A percentile compares a stretch with the other conserved stretches of the same genome.
Conservation (phyloP, 1,284 basidiomycete genomes). For the Coniophora puteana region DNA sequence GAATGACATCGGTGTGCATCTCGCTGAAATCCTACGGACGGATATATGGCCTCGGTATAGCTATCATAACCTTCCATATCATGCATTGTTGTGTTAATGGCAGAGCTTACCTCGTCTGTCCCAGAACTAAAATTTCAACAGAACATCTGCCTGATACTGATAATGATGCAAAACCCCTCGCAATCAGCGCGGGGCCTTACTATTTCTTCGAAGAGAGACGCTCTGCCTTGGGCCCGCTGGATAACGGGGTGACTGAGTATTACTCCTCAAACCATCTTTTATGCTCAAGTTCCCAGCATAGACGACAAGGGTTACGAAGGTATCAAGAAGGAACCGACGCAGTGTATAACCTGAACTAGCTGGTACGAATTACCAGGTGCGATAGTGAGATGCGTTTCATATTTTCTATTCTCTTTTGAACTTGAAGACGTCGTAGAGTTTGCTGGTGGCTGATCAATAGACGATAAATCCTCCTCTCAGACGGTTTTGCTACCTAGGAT, state of each 20-base stretch:
- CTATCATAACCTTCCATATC: slow-evolving; percentile 66
- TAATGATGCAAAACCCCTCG: slow-evolving; percentile 1
- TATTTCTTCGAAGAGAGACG: slow-evolving; percentile 60
- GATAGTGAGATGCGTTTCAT: too few relatives aligned
- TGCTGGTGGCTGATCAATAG: too few relatives aligned
- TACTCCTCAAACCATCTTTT: slow-evolving; percentile 50
- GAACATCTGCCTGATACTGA: too few relatives aligned
- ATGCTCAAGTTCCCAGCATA: too few relatives aligned
- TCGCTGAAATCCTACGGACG: slow-evolving; percentile 34
- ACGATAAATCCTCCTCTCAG: too few relatives aligned
- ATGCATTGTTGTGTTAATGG: slow-evolving; percentile 59
- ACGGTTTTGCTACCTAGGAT: too few relatives aligned
- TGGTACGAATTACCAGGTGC: too few relatives aligned
- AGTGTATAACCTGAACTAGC: too few relatives aligned
- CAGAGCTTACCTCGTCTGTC: slow-evolving; percentile 70
- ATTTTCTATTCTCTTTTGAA: too few relatives aligned
- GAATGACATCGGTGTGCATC: not conserved
- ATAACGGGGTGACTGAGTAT: slow-evolving; percentile 60
- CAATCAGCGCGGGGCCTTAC: slow-evolving; percentile 62
- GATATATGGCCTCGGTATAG: slow-evolving; percentile 71
- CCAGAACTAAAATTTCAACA: slow-evolving; percentile 47
- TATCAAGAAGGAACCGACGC: too few relatives aligned
- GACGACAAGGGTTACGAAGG: too few relatives aligned
- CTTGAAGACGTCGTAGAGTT: too few relatives aligned
- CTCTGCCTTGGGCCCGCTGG: slow-evolving; percentile 62